These are phyloP conservation scores for Pseudocercospora cruenta DNA, from an alignment of 2,329 filamentous ascomycete genomes.

Conservation along the genomic window DNA sequence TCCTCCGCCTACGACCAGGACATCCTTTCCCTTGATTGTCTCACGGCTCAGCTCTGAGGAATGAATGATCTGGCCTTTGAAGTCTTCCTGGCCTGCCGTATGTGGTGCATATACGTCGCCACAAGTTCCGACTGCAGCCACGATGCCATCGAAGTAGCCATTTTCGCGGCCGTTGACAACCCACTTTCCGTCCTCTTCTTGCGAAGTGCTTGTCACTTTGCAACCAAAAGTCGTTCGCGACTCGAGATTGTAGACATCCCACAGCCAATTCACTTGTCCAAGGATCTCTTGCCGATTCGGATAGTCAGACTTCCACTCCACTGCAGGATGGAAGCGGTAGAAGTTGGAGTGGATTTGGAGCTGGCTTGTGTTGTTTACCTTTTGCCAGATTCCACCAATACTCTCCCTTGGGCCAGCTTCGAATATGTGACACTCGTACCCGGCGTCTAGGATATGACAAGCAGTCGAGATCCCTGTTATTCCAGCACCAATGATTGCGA, in stretches of 20 bases:
- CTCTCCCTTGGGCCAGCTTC: conserved; percentile 68
- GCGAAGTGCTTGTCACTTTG: conserved; percentile 68
- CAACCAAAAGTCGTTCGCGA: conserved; percentile 72
- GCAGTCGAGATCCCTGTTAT: conserved; percentile 78
- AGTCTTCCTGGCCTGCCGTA: conserved; percentile 57
- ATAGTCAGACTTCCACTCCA: conserved; percentile 74
- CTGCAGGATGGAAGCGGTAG: conserved; percentile 83
- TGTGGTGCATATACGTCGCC: conserved; percentile 64
- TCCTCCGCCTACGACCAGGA: conserved; percentile 78
- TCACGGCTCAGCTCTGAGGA: conserved; percentile 77
- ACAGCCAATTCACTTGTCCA: conserved; percentile 69
- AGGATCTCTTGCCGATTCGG: conserved; percentile 76
- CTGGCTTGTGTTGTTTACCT: conserved; percentile 72
- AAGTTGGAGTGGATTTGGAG: conserved; percentile 83
- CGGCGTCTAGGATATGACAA: conserved; percentile 80
- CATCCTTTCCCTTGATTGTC: conserved; percentile 71
- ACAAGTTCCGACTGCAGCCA: conserved; percentile 78
- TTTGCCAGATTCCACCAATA: conserved; percentile 46
- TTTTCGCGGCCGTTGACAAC: conserved; percentile 72
- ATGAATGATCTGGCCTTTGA: conserved; percentile 75
- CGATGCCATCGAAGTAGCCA: conserved; percentile 76
- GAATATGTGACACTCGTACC: conserved; percentile 79
- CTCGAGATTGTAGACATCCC: conserved; percentile 74
- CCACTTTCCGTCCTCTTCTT: conserved; percentile 71
- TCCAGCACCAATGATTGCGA: conserved; percentile 52